These are phyloP conservation scores for Rutstroemia sp. DNA, from an alignment of 2,329 filamentous ascomycete genomes.

Conservation along the genomic window DNA sequence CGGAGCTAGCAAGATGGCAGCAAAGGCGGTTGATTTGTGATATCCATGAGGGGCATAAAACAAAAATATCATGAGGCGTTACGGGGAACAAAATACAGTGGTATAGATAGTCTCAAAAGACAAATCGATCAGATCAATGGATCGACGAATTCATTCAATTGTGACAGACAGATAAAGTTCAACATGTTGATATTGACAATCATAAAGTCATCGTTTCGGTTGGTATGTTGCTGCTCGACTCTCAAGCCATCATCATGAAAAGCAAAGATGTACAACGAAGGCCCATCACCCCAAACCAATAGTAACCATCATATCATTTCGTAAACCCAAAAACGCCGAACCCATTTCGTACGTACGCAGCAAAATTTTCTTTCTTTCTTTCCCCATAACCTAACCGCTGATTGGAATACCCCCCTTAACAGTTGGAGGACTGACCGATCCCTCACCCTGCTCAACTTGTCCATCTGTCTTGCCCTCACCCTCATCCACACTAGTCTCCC, in stretches of 20 bases:
- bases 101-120: slow-evolving; percentile 1
- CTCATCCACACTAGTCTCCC: slow-evolving; percentile 65
- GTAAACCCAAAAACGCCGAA: slow-evolving; percentile 10
- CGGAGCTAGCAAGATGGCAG: slow-evolving; percentile 78
- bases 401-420: slow-evolving; percentile 53
- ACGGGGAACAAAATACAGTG: neutral
- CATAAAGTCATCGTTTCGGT: slow-evolving; percentile 4
- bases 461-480: slow-evolving; percentile 31
- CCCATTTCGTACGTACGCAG: neutral
- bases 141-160: neutral
- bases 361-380: neutral
- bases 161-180: neutral
- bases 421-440: slow-evolving; percentile 37
- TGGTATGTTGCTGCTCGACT: slow-evolving; percentile 1
- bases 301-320: slow-evolving; percentile 3
- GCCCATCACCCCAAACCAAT: slow-evolving; percentile 5
- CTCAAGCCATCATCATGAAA: slow-evolving; percentile 7
- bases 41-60: slow-evolving; percentile 1
- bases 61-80: neutral
- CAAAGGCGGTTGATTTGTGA: slow-evolving; percentile 54
- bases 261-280: slow-evolving; percentile 11
- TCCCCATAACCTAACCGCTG: slow-evolving; percentile 40
- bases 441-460: slow-evolving; percentile 17
- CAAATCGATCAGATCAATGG: neutral
- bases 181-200: neutral